Base-by-base conservation (phyloP, 106 monocot species). In the Xerophyta viscosa region DNA sequence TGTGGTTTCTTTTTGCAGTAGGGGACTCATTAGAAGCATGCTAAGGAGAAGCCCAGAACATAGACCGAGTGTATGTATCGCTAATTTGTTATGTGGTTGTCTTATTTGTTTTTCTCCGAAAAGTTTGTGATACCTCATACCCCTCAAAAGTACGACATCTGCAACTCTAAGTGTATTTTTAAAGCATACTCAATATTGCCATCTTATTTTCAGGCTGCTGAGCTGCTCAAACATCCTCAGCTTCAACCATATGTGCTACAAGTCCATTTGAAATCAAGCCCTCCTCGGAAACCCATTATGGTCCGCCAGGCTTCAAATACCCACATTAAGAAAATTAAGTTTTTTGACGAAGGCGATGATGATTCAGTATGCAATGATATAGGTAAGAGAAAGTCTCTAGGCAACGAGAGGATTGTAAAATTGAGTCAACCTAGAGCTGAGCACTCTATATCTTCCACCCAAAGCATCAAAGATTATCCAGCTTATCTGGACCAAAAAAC, bases 1-100 rank as follows among this genome's bases (percentile, higher is more conserved):
- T 7, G 8, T 19, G 23, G 37, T 19, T 23, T 21, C 33, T 64
- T 27, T 31, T 36, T 70, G 51, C 75, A 98, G 98, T 61, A 43
- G 98, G 47, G 98, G 98, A 46, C 86, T 98, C n/a, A 65, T 98
- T 46, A 86, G 77, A 72, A 98, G 86, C 74, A 98, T 98, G 98
- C 71, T 98, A 52, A 70, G 98, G 14, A 98, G 79, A 74, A 98
- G 71, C 63, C 98, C 98, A 46, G 90, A 98, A 66, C 82, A 90
- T 26, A 76, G 98, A 27, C 90, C 98, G 44, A 90, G 77, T 70
- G 98, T 98, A 86, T 44, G 83, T 64, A 24, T 39, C 39, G 15
- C 27, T n/a, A n/a, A n/a, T 58, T 39, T 24, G 2, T 25, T 9
- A 56, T n/a, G n/a, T n/a, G n/a, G 18, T 2, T 15, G 41, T n/a